These are phyloP conservation scores for Fusarium denticulatum DNA, from an alignment of 2,329 filamentous ascomycete genomes.

Conservation along the genomic window DNA sequence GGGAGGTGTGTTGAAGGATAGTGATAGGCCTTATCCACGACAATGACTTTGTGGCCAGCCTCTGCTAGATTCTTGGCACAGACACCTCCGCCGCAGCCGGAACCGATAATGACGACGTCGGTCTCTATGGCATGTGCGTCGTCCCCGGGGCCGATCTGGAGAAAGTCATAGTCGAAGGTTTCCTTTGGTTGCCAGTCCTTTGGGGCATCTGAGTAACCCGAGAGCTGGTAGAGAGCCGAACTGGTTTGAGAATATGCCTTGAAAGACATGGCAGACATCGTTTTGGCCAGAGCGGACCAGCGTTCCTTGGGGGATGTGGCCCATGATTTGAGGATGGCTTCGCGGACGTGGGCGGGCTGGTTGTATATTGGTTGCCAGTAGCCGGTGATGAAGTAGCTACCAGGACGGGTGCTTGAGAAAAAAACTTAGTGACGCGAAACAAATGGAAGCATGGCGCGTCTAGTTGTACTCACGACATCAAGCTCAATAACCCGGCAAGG, in stretches of 20 bases:
- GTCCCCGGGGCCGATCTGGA: constrained; percentile 61
- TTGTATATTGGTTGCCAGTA: constrained; percentile 69
- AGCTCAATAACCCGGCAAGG: constrained; percentile 52
- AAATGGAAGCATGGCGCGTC: neutral
- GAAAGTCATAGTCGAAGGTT: constrained; percentile 67
- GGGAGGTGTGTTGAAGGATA: constrained; percentile 78
- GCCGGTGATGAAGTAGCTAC: constrained; percentile 74
- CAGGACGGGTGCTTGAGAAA: constrained; percentile 65
- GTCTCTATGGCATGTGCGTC: constrained; percentile 71
- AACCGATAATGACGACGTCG: constrained; percentile 87
- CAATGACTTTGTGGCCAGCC: constrained; percentile 77
- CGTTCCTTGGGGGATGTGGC: constrained; percentile 63
- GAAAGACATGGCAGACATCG: constrained; percentile 64
- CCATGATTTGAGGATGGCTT: constrained; percentile 72
- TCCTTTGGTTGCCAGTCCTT: constrained; percentile 60
- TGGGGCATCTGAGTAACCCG: constrained; percentile 67
- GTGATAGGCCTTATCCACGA: constrained; percentile 85
- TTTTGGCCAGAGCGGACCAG: constrained; percentile 65
- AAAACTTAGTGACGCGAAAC: neutral
- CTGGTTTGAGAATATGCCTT: constrained; percentile 66
- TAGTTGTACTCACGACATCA: constrained; percentile 56
- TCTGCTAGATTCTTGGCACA: constrained; percentile 83
- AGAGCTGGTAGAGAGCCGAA: constrained; percentile 62
- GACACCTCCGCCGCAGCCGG: constrained; percentile 86
- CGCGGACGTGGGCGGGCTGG: constrained; percentile 68